phyloP scores from a whole-genome alignment of 768 basidiomycete genomes.

The Melanogaster broomeanus region DNA sequence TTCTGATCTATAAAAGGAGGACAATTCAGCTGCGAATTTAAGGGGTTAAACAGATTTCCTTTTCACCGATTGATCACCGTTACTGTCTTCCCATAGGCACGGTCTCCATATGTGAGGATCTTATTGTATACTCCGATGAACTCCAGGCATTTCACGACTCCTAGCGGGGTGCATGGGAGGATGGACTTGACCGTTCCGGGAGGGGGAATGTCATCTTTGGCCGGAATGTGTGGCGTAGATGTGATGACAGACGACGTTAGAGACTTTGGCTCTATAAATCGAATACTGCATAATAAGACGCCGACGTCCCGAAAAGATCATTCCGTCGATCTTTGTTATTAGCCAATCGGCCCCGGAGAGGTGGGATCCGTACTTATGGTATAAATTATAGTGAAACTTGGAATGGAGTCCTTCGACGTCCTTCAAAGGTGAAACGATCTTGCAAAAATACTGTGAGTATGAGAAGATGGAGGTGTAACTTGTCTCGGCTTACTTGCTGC shows the following conservation, averaged over 20 bases:
- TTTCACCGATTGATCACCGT: constrained; percentile 91
- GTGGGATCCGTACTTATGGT: constrained; percentile 74
- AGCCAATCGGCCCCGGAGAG: not conserved
- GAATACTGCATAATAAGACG: constrained; percentile 61
- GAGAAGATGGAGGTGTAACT: not conserved
- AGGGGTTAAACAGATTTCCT: not conserved
- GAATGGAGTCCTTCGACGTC: constrained; percentile 98
- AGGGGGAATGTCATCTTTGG: constrained; percentile 65
- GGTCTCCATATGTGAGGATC: constrained; percentile 90
- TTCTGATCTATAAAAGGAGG: constrained; percentile 65
- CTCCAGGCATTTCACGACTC: constrained; percentile 94
- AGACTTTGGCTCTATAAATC: constrained; percentile 82
- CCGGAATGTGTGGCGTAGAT: constrained; percentile 27
- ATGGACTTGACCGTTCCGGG: constrained; percentile 92
- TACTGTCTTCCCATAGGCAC: constrained; percentile 90
- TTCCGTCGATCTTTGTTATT: not conserved
- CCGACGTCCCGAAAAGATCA: not conserved
- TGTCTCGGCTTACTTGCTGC: constrained; percentile 65
- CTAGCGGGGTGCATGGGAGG: constrained; percentile 95
- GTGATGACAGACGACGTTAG: constrained; percentile 50
- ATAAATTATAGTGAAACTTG: constrained; percentile 93
- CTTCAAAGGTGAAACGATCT: constrained; percentile 94
- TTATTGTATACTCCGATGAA: constrained; percentile 90
- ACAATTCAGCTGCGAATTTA: constrained; percentile 1
- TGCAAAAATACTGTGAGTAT: constrained; percentile 2